Percentiles rank a stretch among this genome's conserved stretches.
phyloP scores from a whole-genome alignment of 139 green algal species.

The Chloropicon primus region DNA sequence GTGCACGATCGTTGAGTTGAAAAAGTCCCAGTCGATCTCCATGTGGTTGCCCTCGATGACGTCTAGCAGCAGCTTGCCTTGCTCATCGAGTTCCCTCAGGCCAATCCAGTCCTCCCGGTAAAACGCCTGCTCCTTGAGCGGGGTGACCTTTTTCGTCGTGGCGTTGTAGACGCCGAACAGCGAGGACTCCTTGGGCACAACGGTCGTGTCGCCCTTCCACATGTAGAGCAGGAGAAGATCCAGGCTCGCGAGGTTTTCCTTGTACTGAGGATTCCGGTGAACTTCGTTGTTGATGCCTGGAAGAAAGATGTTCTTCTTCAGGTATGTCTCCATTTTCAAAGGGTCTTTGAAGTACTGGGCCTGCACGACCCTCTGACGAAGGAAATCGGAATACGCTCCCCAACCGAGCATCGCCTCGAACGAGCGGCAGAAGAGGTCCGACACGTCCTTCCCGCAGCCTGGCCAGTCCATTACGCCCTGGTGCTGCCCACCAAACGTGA shows the following conservation, averaged over 20 bases:
- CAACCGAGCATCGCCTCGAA: conserved; percentile 21
- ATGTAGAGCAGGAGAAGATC: conserved; percentile 54
- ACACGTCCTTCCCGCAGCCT: conserved; percentile 28
- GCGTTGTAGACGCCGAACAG: conserved; percentile 70
- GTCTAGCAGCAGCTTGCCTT: conserved; percentile 24
- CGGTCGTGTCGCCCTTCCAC: conserved; percentile 40
- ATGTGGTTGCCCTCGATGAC: neutral
- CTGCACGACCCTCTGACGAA: conserved; percentile 58
- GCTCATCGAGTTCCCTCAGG: conserved; percentile 45
- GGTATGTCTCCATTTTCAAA: conserved; percentile 39
- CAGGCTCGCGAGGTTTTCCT: conserved; percentile 50
- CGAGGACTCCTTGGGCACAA: conserved; percentile 52
- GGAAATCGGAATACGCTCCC: conserved; percentile 54
- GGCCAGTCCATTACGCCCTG: conserved; percentile 52
- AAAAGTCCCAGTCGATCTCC: neutral
- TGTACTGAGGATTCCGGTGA: conserved; percentile 35
- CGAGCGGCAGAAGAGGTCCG: neutral
- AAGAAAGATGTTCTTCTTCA: conserved; percentile 50
- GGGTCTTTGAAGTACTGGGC: conserved; percentile 82
- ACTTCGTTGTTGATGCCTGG: conserved; percentile 80
- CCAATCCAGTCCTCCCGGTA: conserved; percentile 54
- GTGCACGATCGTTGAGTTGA: neutral
- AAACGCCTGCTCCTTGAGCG: conserved; percentile 22
- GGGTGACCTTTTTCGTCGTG: conserved; percentile 21
- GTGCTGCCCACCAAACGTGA: conserved; percentile 73